Conservation (phyloP, 1,139 yeast genomes). For the Candida mesenterica region DNA sequence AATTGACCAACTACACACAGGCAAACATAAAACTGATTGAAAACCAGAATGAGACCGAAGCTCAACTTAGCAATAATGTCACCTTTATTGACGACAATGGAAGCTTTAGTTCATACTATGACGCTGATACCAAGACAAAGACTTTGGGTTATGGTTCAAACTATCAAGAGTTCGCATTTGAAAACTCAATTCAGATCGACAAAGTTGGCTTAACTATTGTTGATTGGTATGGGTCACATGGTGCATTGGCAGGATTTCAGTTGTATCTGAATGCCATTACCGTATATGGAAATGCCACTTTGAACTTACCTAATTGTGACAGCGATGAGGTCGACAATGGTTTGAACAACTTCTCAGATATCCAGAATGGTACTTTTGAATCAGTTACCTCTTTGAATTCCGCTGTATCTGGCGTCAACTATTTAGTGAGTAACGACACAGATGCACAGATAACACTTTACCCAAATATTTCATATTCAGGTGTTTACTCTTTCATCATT, state of each 20-base stretch:
- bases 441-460: constrained; percentile 54
- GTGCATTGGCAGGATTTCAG: constrained; percentile 72
- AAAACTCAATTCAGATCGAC: constrained; percentile 62
- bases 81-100: constrained; percentile 38
- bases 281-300: constrained; percentile 69
- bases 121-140: constrained; percentile 40
- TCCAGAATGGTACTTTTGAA: constrained; percentile 33
- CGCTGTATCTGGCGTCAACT: constrained; percentile 23
- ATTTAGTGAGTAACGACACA: constrained; percentile 30
- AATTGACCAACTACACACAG: constrained; percentile 26
- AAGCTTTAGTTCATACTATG: constrained; percentile 36
- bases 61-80: constrained; percentile 20
- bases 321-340: constrained; percentile 28
- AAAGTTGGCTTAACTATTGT: constrained; percentile 64
- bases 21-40: constrained; percentile 18
- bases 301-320: constrained; percentile 66
- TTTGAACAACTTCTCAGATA: constrained; percentile 28
- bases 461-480: constrained; percentile 73
- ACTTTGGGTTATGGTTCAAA: constrained; percentile 47
- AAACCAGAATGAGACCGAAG: constrained; percentile 21
- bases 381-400: constrained; percentile 24
- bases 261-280: constrained; percentile 61
- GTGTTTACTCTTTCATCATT: constrained; percentile 68
- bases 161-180: constrained; percentile 81
- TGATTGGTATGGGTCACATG: constrained; percentile 67